Evolutionary conservation across 192 early-diverging fungal species (phyloP).

Genomic region (Phlyctochytrium arcticum): DNA sequence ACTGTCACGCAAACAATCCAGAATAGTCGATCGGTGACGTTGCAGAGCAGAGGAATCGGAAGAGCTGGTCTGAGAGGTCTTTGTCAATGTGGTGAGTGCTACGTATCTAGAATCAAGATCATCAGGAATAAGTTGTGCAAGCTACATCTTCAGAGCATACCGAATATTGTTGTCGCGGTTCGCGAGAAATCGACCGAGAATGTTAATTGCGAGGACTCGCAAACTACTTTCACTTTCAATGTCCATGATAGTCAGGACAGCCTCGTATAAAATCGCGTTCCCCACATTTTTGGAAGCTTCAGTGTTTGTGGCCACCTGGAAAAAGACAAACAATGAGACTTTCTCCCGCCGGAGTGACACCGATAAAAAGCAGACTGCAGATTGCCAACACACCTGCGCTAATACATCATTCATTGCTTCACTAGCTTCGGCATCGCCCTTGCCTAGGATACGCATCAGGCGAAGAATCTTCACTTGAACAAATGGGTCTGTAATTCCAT

Average conservation of each 20-base stretch:
- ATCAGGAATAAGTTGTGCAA: slow-evolving; percentile 88
- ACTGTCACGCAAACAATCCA: slow-evolving; percentile 91
- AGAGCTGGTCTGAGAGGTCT: slow-evolving; percentile 64
- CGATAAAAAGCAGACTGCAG: background rate
- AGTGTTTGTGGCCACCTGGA: slow-evolving; percentile 83
- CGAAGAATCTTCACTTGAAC: slow-evolving; percentile 91
- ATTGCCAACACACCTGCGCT: slow-evolving; percentile 66
- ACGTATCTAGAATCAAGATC: slow-evolving; percentile 79
- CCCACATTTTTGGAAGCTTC: slow-evolving; percentile 96
- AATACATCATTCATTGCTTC: slow-evolving; percentile 97
- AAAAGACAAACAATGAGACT: background rate
- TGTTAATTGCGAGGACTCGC: slow-evolving; percentile 94
- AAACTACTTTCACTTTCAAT: slow-evolving; percentile 87
- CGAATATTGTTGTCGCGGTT: slow-evolving; percentile 98
- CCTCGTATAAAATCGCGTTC: slow-evolving; percentile 96
- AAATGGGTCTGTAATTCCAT: slow-evolving; percentile 96
- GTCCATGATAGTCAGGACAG: slow-evolving; percentile 93
- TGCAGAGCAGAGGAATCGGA: slow-evolving; percentile 93
- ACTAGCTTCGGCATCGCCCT: slow-evolving; percentile 74
- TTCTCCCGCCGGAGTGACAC: background rate
- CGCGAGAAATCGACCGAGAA: slow-evolving; percentile 92
- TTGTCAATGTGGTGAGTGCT: slow-evolving; percentile 94
- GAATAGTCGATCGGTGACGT: slow-evolving; percentile 92
- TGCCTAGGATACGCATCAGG: slow-evolving; percentile 79
- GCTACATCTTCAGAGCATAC: slow-evolving; percentile 83